These are phyloP conservation scores for Fusarium anguioides DNA, from an alignment of 2,329 filamentous ascomycete genomes.

Conservation along the genomic window DNA sequence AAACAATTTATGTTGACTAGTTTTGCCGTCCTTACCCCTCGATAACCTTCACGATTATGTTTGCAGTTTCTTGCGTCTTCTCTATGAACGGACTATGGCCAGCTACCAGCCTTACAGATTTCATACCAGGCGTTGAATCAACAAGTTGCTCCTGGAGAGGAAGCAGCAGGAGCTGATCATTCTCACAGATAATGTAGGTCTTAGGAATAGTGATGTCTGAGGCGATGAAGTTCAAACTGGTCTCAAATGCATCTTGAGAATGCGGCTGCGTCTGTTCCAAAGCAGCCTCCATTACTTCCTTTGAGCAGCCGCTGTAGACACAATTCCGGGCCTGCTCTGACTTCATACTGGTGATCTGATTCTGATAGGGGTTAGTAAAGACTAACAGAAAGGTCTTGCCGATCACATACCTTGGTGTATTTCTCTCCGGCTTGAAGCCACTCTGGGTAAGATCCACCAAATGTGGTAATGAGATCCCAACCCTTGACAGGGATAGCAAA, in stretches of 20 bases:
- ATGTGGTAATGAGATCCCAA: constrained; percentile 19
- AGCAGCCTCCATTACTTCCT: background rate
- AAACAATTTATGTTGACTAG: too few relatives aligned
- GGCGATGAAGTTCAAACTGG: constrained; percentile 15
- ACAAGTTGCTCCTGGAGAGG: constrained; percentile 17
- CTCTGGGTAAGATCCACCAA: constrained; percentile 11
- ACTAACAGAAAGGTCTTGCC: fast-evolving
- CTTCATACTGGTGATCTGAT: background rate
- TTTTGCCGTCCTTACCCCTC: background rate
- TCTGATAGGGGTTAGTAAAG: background rate
- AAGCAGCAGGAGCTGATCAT: background rate
- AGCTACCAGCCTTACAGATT: background rate
- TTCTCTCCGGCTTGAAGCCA: constrained; percentile 6
- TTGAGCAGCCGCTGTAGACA: background rate
- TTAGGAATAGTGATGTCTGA: constrained; percentile 11
- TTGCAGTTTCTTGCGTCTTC: background rate
- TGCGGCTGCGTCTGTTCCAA: constrained; percentile 9
- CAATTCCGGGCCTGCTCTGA: background rate
- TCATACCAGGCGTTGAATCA: constrained; percentile 4
- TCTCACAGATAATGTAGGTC: constrained; percentile 19
- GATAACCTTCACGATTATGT: background rate
- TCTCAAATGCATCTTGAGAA: constrained; percentile 24
- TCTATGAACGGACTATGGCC: constrained; percentile 23
- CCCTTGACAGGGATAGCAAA: constrained; percentile 24
- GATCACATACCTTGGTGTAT: background rate